These are phyloP conservation scores for Pulveroboletus sp. DNA, from an alignment of 1,284 basidiomycete species.

Conservation along the genomic window DNA sequence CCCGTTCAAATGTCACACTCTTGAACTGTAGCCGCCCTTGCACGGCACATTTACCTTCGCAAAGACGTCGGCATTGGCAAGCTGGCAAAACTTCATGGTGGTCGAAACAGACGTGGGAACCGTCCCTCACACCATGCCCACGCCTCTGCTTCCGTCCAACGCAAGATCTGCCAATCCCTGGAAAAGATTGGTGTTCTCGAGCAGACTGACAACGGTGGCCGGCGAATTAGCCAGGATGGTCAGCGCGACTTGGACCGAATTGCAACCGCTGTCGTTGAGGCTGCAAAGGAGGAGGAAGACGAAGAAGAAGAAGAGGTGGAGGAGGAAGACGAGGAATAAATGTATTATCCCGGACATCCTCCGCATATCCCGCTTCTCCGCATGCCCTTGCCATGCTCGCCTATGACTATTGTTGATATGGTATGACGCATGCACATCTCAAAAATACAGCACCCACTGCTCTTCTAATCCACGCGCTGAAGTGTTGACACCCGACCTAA, in stretches of 20 bases:
- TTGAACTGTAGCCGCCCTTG: conserved; percentile 74
- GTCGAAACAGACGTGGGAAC: conserved; percentile 92
- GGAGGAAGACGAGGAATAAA: conserved; percentile 53
- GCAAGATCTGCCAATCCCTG: conserved; percentile 91
- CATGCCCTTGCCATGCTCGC: conserved; percentile 23
- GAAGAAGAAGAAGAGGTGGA: conserved; percentile 81
- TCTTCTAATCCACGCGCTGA: conserved; percentile 5
- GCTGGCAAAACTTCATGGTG: conserved; percentile 95
- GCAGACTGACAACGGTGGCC: conserved; percentile 89
- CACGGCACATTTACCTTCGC: conserved; percentile 99
- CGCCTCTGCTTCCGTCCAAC: conserved; percentile 85
- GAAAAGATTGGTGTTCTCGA: conserved; percentile 99
- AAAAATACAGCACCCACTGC: conserved; percentile 30
- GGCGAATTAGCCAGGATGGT: conserved; percentile 96
- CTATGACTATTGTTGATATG: conserved; percentile 34
- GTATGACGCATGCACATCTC: conserved; percentile 42
- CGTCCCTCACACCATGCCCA: conserved; percentile 93
- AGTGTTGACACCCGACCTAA: neutral
- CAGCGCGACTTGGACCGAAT: conserved; percentile 98
- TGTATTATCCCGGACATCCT: conserved; percentile 22
- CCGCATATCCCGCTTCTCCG: conserved; percentile 19
- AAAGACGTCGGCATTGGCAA: conserved; percentile 98
- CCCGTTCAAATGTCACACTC: conserved; percentile 1
- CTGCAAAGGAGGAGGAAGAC: conserved; percentile 77
- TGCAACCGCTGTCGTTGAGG: conserved; percentile 93